phyloP scores from a whole-genome alignment of 257 asterid genomes.

The Ilex aquifolium region DNA sequence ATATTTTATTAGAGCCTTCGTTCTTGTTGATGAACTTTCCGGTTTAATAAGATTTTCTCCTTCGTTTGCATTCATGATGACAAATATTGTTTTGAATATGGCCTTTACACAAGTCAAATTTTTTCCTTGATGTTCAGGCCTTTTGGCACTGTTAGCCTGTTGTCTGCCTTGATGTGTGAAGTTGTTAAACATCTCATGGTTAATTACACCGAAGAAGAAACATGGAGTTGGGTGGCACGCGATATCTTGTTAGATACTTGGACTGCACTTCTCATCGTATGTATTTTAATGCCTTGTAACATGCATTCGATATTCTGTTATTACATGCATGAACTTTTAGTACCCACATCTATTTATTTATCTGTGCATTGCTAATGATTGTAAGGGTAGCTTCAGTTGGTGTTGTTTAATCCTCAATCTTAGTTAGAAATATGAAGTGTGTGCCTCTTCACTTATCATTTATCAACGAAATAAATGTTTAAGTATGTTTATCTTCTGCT shows the following conservation, averaged over 20 bases:
- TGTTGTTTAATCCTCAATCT: constrained; percentile 8
- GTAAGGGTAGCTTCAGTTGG: constrained; percentile 14
- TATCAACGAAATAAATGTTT: too few relatives aligned
- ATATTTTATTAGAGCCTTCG: constrained; percentile 2
- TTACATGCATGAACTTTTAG: constrained; percentile 1
- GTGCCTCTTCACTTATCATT: too few relatives aligned
- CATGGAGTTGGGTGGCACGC: constrained; percentile 99
- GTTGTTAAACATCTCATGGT: constrained; percentile 63
- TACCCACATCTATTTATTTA: neutral
- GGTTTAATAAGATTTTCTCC: neutral
- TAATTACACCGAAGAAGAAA: constrained; percentile 71
- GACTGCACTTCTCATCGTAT: constrained; percentile 82
- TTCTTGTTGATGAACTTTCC: neutral
- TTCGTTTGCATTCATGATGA: constrained; percentile 8
- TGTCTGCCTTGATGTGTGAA: constrained; percentile 77
- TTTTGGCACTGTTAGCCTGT: constrained; percentile 70
- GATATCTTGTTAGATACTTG: constrained; percentile 89
- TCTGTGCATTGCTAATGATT: constrained; percentile 5
- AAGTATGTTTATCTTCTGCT: too few relatives aligned
- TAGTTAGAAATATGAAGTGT: too few relatives aligned
- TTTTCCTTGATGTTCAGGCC: constrained; percentile 51
- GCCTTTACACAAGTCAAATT: constrained; percentile 8
- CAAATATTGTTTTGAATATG: constrained; percentile 6
- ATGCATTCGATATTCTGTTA: neutral
- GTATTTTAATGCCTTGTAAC: constrained; percentile 4